Base-by-base conservation (phyloP, 140 eudicot genomes). In the Cichorium intybus region DNA sequence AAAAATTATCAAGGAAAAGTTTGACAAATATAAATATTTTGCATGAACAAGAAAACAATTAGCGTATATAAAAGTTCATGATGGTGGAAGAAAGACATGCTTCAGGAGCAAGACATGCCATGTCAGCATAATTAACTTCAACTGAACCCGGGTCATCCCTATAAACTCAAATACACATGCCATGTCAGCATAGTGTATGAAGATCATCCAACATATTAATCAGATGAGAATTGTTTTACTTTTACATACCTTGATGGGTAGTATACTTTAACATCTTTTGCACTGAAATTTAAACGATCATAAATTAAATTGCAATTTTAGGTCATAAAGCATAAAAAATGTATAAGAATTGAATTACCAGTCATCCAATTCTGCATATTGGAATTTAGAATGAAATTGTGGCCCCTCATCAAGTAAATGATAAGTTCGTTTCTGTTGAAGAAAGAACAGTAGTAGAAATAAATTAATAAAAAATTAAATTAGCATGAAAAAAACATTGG, bases 241-340 rank as follows among this genome's bases (percentile, higher is more conserved):
- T n/a, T n/a, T 64, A 7, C n/a, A 21, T 76, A 92, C 98, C 98
- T 93, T 31, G 93, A 83, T n/a, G 99, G 99, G 72, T 79, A 93
- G 79, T 81, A 83, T 70, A 93, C 68, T 56, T 49, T 79, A 56
- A 66, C 50, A 35, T 77, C 82, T 60, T 77, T 83, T 61, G 41
- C 21, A 70, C 96, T 88, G 89, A 68, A 82, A 81, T 61, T 47
- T 43, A 6, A 66, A 61, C 8, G 0, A 43, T 66, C 7, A 61
- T 8, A 47, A 62, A 68, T 64, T 22, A 17, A 72, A 18, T 71
- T 9, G 21, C 51, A 24, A 27, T 77, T 37, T 66, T 49, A 39
- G 48, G 27, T 64, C 62, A 61, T 56, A 31, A 56, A 64, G 22
- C 49, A 70, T 39, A 58, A 21, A n/a, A 74, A 20, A 49, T n/a